These are phyloP conservation scores for Septoria petroselini DNA, from an alignment of 2,329 filamentous ascomycete species.

Conservation along the genomic window DNA sequence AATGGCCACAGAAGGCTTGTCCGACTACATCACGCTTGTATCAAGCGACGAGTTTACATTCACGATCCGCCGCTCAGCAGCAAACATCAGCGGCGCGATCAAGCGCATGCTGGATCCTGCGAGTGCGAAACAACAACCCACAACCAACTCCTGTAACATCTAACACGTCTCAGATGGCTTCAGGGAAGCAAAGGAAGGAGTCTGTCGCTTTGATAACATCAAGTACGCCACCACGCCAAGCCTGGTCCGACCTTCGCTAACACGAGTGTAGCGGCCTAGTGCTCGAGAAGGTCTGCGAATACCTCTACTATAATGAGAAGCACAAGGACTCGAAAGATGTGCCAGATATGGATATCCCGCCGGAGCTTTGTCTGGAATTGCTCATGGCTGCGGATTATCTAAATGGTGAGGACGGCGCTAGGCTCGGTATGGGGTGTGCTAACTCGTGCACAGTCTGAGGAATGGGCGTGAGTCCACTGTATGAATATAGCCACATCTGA, in stretches of 20 bases:
- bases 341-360: constrained; percentile 75
- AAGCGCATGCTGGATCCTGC: constrained; percentile 70
- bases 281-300: constrained; percentile 77
- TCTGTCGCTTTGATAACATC: constrained; percentile 68
- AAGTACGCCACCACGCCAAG: constrained; percentile 54
- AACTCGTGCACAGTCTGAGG: constrained; percentile 1
- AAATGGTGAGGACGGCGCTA: constrained; percentile 50
- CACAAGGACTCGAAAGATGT: constrained; percentile 68
- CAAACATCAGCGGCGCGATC: constrained; percentile 67
- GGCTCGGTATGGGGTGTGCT: background rate
- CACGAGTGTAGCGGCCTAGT: constrained; percentile 58
- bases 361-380: constrained; percentile 73
- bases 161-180: constrained; percentile 55
- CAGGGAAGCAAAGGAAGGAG: constrained; percentile 60
- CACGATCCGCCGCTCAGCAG: constrained; percentile 67
- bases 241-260: constrained; percentile 4
- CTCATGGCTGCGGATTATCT: constrained; percentile 75
- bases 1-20: constrained; percentile 30
- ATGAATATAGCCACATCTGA: background rate
- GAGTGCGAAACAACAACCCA: constrained; percentile 47
- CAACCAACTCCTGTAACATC: constrained; percentile 1
- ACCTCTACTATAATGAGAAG: constrained; percentile 78
- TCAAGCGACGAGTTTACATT: constrained; percentile 76
- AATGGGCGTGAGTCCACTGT: too few relatives aligned
- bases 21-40: constrained; percentile 73